These are phyloP conservation scores for Mucor irregularis DNA, from an alignment of 371 early-diverging fungal species.

Conservation along the genomic window DNA sequence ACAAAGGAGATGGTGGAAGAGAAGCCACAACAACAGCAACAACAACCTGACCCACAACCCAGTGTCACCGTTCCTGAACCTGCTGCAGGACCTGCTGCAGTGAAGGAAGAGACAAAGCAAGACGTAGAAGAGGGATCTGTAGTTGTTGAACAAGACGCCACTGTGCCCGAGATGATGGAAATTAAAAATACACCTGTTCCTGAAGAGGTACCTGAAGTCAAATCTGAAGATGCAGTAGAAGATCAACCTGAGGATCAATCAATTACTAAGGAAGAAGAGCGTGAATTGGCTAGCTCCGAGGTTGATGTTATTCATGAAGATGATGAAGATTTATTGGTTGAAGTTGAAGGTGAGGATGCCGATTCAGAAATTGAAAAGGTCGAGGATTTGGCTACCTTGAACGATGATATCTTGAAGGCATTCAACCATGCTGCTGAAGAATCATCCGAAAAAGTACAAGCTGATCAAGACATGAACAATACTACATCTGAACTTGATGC, in stretches of 20 bases:
- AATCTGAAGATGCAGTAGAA: not conserved
- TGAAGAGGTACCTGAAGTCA: not conserved
- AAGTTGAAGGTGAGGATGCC: not conserved
- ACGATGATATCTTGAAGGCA: conserved; percentile 30
- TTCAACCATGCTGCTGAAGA: conserved; percentile 23
- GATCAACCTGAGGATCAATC: not conserved
- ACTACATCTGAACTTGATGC: not conserved
- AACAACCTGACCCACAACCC: no score
- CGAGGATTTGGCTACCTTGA: conserved; percentile 17
- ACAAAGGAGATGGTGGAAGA: not conserved
- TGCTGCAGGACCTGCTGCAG: not conserved
- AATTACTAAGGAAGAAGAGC: not conserved
- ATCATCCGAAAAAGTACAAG: conserved; percentile 9
- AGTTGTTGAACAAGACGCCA: not conserved
- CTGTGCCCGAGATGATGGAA: conserved; percentile 9
- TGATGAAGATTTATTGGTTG: not conserved
- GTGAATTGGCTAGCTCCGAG: not conserved
- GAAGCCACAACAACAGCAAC: not conserved
- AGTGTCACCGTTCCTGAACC: no score
- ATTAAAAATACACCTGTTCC: not conserved
- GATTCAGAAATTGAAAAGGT: conserved; percentile 1
- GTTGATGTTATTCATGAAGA: conserved; percentile 4
- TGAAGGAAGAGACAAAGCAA: not conserved
- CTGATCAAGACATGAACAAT: not conserved
- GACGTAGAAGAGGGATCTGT: not conserved